A percentile compares a stretch with the other conserved stretches of the same genome.
Conservation (phyloP, 75 land plant genomes). For the Chamaecyparis obtusa region DNA sequence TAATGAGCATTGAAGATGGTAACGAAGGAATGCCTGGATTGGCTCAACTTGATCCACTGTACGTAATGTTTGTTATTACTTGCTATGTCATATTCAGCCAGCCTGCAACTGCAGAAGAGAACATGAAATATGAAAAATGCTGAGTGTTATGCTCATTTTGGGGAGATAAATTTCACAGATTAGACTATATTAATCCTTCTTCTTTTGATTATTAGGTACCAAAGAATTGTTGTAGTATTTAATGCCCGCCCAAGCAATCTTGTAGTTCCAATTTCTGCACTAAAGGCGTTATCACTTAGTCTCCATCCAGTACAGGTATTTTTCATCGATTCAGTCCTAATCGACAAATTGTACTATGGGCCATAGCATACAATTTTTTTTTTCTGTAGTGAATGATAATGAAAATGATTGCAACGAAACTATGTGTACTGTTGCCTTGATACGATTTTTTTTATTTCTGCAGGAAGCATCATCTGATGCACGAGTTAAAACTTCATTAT, state of each 20-base stretch:
- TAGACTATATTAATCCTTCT: not conserved
- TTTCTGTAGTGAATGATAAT: not conserved
- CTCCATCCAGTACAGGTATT: slow-evolving; percentile 83
- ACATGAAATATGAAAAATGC: not conserved
- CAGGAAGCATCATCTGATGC: slow-evolving; percentile 72
- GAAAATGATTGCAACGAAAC: not conserved
- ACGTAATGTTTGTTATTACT: slow-evolving; percentile 17
- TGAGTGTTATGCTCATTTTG: not conserved
- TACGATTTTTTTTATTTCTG: not conserved
- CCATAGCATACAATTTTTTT: not conserved
- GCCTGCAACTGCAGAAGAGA: not conserved
- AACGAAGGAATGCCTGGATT: slow-evolving; percentile 64
- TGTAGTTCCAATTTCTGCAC: slow-evolving; percentile 21
- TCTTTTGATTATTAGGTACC: slow-evolving; percentile 42
- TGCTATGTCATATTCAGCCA: not conserved
- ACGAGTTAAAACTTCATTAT: slow-evolving; percentile 58
- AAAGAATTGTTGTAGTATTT: slow-evolving; percentile 61
- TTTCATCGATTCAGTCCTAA: not conserved
- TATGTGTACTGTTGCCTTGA: not conserved
- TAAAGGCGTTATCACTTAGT: slow-evolving; percentile 28
- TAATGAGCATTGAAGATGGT: slow-evolving; percentile 92
- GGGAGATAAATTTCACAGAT: not conserved
- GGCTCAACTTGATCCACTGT: slow-evolving; percentile 73
- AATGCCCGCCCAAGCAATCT: slow-evolving; percentile 62
- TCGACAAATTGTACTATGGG: not conserved